Evolutionary conservation across 169 alveolate species (phyloP).

Genomic region (Toxoplasma gondii): DNA sequence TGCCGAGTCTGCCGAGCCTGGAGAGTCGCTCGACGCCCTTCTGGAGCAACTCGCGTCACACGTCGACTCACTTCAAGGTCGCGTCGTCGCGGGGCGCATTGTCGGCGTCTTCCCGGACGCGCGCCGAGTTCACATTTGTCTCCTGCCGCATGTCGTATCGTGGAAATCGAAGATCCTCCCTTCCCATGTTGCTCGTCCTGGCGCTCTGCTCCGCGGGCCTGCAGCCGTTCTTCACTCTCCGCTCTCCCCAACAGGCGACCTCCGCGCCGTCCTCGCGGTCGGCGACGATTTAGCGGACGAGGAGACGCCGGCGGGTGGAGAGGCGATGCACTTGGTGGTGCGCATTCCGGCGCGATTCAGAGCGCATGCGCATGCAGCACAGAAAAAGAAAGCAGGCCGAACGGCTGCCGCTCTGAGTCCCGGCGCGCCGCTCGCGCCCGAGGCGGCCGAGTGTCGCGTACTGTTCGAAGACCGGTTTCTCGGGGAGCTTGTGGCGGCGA

Average conservation of each 20-base stretch:
- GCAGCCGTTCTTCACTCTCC: neutral
- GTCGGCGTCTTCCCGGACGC: neutral
- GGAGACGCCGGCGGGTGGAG: neutral
- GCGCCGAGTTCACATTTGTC: neutral
- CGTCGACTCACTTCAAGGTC: too few relatives aligned
- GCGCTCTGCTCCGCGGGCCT: neutral
- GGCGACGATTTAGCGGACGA: neutral
- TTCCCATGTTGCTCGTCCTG: neutral
- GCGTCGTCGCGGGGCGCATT: neutral
- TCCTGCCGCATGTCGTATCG: neutral
- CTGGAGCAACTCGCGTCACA: too few relatives aligned
- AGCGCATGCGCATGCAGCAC: neutral
- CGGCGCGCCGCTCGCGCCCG: neutral
- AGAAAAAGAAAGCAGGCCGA: neutral
- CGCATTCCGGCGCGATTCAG: neutral
- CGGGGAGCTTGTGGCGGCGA: conserved; percentile 26
- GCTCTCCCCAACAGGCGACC: neutral
- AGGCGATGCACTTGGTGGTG: neutral
- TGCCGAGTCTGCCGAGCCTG: neutral
- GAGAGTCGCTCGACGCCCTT: too few relatives aligned
- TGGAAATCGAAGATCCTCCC: neutral
- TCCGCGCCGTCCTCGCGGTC: neutral
- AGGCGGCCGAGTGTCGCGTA: neutral
- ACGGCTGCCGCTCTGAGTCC: neutral
- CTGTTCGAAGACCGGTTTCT: neutral